Base-by-base conservation (phyloP, 2,329 filamentous ascomycete genomes). In the Neodidymelliopsis sp. region DNA sequence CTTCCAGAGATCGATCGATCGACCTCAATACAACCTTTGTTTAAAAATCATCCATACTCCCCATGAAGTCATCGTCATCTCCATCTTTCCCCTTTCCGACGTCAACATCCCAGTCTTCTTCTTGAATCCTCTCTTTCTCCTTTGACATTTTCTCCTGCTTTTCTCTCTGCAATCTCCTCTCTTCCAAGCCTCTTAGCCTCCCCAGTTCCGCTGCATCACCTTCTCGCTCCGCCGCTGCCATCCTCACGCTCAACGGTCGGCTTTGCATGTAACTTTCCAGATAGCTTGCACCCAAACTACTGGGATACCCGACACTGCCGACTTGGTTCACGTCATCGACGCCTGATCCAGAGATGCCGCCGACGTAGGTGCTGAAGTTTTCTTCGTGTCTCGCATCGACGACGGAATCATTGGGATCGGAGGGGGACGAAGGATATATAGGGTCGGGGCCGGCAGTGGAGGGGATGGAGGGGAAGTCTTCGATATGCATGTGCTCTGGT, bases 191-290 rank as follows among this genome's bases (percentile, higher is more conserved):
- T 20, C 44, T 48, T 24, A 50, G 6, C 15, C 34, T 49, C 51
- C 27, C 48, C 40, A 28, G 3, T 44, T 47, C 13, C 1, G 4
- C 20, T 12, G 4, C 4, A 7, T 50, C 36, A 2, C 59, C 66
- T 23, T 63, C 70, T 28, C 66, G 62, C 36, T 67, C 67, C 12
- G 65, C 69, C 6, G 69, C 68, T 15, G 63, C 62, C 54, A 70
- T 67, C n/a, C 70, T 43, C 33, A 73, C 70, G 20, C 68, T 66
- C 53, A 72, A 49, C 29, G 70, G 69, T 29, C 70, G 62, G 16
- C 56, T 62, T 49, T 66, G 58, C 69, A 73, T 73, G 31, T 73
- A 73, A 28, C 65, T 70, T 49, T 73, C 70, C 29, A 73, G 57
- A 43, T 72, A 73, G 48, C 68, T 72, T 2, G 70, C 70, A 27